Evolutionary conservation across 495 filamentous ascomycete genomes (phyloP).

Genomic region (Bacidia rubella): DNA sequence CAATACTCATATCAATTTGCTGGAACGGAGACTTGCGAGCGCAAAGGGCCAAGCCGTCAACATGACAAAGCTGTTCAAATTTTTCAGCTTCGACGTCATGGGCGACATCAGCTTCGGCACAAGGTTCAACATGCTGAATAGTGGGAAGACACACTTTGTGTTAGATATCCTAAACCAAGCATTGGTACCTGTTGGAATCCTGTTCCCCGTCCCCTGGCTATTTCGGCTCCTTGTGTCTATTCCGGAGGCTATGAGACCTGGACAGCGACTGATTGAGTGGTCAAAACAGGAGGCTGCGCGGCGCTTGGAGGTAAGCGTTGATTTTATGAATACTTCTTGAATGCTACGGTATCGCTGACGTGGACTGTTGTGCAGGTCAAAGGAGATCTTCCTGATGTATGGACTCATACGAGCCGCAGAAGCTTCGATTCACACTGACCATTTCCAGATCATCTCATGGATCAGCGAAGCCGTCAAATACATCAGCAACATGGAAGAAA

Average conservation of each 20-base stretch:
- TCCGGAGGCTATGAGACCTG: conserved; percentile 13
- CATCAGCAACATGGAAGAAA: conserved; percentile 12
- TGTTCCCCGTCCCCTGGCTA: conserved; percentile 19
- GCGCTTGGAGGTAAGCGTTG: conserved; percentile 7
- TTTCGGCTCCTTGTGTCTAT: conserved; percentile 9
- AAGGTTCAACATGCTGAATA: conserved; percentile 53
- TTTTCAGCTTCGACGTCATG: conserved; percentile 53
- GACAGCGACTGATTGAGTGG: conserved; percentile 11
- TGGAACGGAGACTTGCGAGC: conserved; percentile 14
- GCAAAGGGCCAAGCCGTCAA: conserved; percentile 17
- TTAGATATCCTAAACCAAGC: conserved; percentile 26
- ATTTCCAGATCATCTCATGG: conserved; percentile 19
- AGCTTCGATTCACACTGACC: not conserved
- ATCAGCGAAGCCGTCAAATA: conserved; percentile 20
- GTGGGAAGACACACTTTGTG: conserved; percentile 43
- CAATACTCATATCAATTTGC: conserved; percentile 10
- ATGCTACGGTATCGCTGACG: too few species aligned
- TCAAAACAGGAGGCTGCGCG: conserved; percentile 10
- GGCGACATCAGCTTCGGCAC: conserved; percentile 59
- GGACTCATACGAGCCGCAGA: not conserved
- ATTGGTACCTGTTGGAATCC: conserved; percentile 13
- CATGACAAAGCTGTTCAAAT: conserved; percentile 30
- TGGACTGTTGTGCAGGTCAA: conserved; percentile 7
- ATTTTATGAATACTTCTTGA: too few species aligned
- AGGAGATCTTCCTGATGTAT: conserved; percentile 13